Base-by-base conservation (phyloP, 345 rosid species). In the Cardiospermum halicacabum region DNA sequence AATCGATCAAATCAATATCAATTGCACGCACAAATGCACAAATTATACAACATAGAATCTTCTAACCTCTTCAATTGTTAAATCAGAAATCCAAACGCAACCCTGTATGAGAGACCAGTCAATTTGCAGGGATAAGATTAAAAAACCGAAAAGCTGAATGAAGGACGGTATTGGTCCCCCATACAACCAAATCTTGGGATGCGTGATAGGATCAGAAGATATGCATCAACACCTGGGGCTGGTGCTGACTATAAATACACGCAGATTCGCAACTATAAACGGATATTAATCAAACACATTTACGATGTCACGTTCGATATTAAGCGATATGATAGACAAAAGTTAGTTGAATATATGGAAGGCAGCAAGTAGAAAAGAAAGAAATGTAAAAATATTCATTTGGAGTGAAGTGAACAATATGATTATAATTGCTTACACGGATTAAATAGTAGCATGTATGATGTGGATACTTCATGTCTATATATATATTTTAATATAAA, bases 1-100 rank as follows among this genome's bases (percentile, higher is more conserved):
- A 42, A 28, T 43, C 8, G 13, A 45, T 31, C 47, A 66, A 43
- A 56, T 56, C 56, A 67, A 31, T 39, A 5, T 0, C n/a, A 59
- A 59, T 4, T 37, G 42, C 50, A 59, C 4, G 25, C 16, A 59
- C 42, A 21, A 15, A 36, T 53, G 68, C 59, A 53, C n/a, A 53
- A 30, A 64, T 30, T 39, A 40, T 2, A 65, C n/a, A n/a, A n/a
- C n/a, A 53, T 16, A 53, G 30, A 49, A 1, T 24, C 34, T 21
- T 24, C 34, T 21, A 64, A 64, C 50, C 59, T 64, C 59, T n/a
- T n/a, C n/a, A n/a, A n/a, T n/a, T n/a, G n/a, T n/a, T n/a, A n/a
- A n/a, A n/a, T n/a, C n/a, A n/a, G n/a, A n/a, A n/a, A n/a, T n/a
- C n/a, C n/a, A n/a, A n/a, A n/a, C n/a, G n/a, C n/a, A n/a, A n/a